Evolutionary conservation across 306 rosid genomes (phyloP), one percentile per base, ranked within the genome.

Genomic region (Lathyrus sativus): DNA sequence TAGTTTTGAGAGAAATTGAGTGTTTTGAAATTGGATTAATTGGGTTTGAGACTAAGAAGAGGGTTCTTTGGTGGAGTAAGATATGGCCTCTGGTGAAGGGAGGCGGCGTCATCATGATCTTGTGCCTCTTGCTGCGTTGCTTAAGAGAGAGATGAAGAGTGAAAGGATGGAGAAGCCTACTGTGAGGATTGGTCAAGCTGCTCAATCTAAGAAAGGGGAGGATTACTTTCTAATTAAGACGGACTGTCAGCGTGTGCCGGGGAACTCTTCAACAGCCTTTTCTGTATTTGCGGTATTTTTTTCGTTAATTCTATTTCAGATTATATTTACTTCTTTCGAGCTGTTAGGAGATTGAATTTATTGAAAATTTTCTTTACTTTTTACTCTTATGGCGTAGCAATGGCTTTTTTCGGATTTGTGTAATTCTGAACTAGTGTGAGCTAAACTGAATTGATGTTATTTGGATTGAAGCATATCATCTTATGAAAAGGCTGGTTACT

Each of bases 151-250:
- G 82, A 84, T 86, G 84, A 90, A 81, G 88, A 88, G 62, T 70
- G 98, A 90, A 89, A 93, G 77, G 87, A 83, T 90, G 95, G 97
- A 86, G 78, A 93, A 90, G 74, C 98, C 98, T 3, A 88, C 82
- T 49, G 76, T 93, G 59, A 86, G 88, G 69, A 76, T 72, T 76
- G 98, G 97, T 0, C 84, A 85, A 70, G 97, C 98, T 8, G 96
- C 91, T 65, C 95, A 89, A 74, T 90, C 98, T 69, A 90, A 65
- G 79, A 93, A 93, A 75, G 98, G 98, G 67, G 98, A 90, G 59
- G 98, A 93, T 75, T 93, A 83, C 76, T 93, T 83, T 71, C 81
- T 93, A 11, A 50, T 86, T 22, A 93, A 88, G 82, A 83, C 96
- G 3, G 98, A 90, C 72, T 89, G 95, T 72, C 95, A 80, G 68